phyloP scores from a whole-genome alignment of 2,329 filamentous ascomycete species.

The Pseudogymnoascus sp. region DNA sequence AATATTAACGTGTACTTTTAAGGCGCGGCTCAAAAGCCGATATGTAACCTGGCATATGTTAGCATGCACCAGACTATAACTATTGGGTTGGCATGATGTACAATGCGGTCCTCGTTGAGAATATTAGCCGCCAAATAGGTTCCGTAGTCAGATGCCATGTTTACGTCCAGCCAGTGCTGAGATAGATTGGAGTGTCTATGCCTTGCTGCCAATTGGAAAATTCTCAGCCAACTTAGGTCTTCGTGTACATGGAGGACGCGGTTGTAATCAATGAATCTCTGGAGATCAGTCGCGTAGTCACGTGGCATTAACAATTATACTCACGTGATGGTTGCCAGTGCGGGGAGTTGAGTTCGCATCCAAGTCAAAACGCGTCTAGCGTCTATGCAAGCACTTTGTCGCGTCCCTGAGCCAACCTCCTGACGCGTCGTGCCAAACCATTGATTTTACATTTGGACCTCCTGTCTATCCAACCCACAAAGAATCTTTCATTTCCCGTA shows the following conservation, averaged over 20 bases:
- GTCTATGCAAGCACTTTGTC: conserved; percentile 7
- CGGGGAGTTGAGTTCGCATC: not conserved
- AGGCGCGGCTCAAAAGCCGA: conserved; percentile 70
- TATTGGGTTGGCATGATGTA: conserved; percentile 14
- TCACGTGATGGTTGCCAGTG: not conserved
- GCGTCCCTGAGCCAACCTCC: not conserved
- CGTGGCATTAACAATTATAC: not conserved
- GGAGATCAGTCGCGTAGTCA: conserved; percentile 1
- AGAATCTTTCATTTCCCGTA: conserved; percentile 12
- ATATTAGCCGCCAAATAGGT: conserved; percentile 28
- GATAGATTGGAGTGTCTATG: not conserved
- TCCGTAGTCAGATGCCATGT: conserved; percentile 24
- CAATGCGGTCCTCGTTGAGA: conserved; percentile 29
- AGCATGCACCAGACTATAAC: conserved; percentile 3
- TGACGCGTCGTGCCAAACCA: conserved; percentile 2
- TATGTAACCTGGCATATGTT: conserved; percentile 67
- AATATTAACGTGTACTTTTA: conserved; percentile 76
- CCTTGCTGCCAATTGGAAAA: not conserved
- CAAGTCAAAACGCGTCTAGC: conserved; percentile 5
- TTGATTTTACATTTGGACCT: conserved; percentile 15
- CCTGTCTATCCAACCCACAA: conserved; percentile 14
- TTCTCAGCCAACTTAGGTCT: not conserved
- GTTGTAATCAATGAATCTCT: not conserved
- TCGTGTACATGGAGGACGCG: not conserved
- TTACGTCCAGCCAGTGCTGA: not conserved